These are phyloP conservation scores for barley (Hordeum vulgare) DNA, from an alignment of 176 grass and related monocot genomes.

Conservation along the genomic window MorexV3_pseudomolecules_assembly NC_058523.1:191671687-191672186, in stretches of 20 bases:
- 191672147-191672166: neutral
- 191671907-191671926: slow-evolving; percentile 39
- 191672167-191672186: slow-evolving; percentile 16
- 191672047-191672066: neutral
- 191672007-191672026: slow-evolving; percentile 22
- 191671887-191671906: neutral
- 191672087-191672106: slow-evolving; percentile 14
- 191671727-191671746: slow-evolving; percentile 66
- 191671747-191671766: slow-evolving; percentile 55
- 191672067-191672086: neutral
- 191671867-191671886: neutral
- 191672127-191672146: slow-evolving; percentile 33
- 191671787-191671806: slow-evolving; percentile 51
- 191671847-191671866: neutral
- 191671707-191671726: slow-evolving; percentile 88
- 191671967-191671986: slow-evolving; percentile 43
- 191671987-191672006: slow-evolving; percentile 53
- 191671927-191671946: slow-evolving; percentile 73
- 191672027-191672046: neutral
- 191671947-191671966: slow-evolving; percentile 50
- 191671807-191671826: neutral
- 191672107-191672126: slow-evolving; percentile 47
- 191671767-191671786: slow-evolving; percentile 57
- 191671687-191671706: slow-evolving; percentile 98
- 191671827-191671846: neutral